phyloP scores from a whole-genome alignment of 305 asterid species.

The Coffea humblotiana region DNA sequence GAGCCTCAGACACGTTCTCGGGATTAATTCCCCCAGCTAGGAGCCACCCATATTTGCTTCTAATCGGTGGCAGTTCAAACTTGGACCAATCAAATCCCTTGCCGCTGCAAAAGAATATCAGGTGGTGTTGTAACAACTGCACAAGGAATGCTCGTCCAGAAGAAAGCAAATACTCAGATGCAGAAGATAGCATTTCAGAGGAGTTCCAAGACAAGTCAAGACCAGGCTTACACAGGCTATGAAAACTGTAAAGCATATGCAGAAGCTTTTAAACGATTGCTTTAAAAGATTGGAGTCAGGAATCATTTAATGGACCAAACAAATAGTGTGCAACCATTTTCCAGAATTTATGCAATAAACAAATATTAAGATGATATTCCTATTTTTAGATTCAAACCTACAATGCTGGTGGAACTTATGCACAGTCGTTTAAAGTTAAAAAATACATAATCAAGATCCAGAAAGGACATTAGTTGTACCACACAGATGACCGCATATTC shows the following conservation, averaged over 20 bases:
- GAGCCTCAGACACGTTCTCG: conserved; percentile 65
- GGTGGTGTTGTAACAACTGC: not conserved
- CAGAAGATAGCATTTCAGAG: not conserved
- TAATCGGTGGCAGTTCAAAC: conserved; percentile 64
- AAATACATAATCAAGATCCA: not conserved
- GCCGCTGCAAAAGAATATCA: conserved; percentile 54
- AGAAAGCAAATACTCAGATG: not conserved
- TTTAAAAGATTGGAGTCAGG: not conserved
- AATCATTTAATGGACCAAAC: not conserved
- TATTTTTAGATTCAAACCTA: not conserved
- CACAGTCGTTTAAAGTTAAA: too few relatives aligned
- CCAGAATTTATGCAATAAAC: not conserved
- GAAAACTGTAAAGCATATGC: not conserved
- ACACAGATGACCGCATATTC: not conserved
- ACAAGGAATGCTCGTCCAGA: not conserved
- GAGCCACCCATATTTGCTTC: conserved; percentile 85
- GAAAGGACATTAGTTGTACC: not conserved
- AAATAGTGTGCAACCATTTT: not conserved
- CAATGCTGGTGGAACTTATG: not conserved
- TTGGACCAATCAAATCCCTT: conserved; percentile 81
- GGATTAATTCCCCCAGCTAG: conserved; percentile 90
- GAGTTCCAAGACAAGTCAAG: not conserved
- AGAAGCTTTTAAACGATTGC: not conserved
- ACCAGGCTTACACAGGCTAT: not conserved
- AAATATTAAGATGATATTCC: not conserved